A percentile compares a stretch with the other conserved stretches of the same genome.
phyloP scores from a whole-genome alignment of 331 rosid genomes.

The Telfairia occidentalis region DNA sequence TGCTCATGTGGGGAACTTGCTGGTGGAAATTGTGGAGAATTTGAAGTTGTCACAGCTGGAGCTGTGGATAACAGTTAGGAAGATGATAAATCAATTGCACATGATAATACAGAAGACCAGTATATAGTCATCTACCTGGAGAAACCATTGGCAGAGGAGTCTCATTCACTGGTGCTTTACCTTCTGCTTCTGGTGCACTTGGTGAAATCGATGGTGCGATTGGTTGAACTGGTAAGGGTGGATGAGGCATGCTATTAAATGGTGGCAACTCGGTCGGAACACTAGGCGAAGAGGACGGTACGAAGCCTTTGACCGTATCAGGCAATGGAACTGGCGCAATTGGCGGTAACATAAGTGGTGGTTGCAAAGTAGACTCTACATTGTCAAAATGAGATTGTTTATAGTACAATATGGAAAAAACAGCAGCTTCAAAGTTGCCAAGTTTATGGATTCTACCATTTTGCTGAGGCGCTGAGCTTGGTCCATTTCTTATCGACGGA shows the following conservation, averaged over 20 bases:
- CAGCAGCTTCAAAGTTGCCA: not conserved
- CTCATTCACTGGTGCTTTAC: constrained; percentile 23
- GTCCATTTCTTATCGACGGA: constrained; percentile 33
- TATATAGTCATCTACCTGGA: constrained; percentile 34
- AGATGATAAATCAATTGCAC: not conserved
- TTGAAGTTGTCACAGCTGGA: constrained; percentile 36
- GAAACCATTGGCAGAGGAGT: constrained; percentile 33
- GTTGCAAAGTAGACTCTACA: constrained; percentile 39
- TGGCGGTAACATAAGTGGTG: constrained; percentile 30
- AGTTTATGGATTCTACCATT: constrained; percentile 29
- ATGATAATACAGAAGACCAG: constrained; percentile 1
- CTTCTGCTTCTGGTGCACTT: constrained; percentile 28
- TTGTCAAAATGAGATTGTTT: constrained; percentile 14
- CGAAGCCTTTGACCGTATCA: constrained; percentile 17
- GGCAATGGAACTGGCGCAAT: constrained; percentile 31
- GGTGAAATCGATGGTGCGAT: constrained; percentile 27
- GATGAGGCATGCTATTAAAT: constrained; percentile 22
- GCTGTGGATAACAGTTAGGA: constrained; percentile 22
- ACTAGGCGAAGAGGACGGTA: constrained; percentile 30
- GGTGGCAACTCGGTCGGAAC: constrained; percentile 23
- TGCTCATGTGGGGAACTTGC: constrained; percentile 28
- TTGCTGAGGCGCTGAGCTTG: constrained; percentile 32
- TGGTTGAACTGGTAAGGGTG: constrained; percentile 26
- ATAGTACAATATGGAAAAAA: constrained; percentile 5
- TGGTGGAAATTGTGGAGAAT: constrained; percentile 37